Percentiles rank a stretch among this genome's conserved stretches.
These are phyloP conservation scores for Xylaria sp. DNA, from an alignment of 2,329 filamentous ascomycete genomes.

Conservation along the genomic window DNA sequence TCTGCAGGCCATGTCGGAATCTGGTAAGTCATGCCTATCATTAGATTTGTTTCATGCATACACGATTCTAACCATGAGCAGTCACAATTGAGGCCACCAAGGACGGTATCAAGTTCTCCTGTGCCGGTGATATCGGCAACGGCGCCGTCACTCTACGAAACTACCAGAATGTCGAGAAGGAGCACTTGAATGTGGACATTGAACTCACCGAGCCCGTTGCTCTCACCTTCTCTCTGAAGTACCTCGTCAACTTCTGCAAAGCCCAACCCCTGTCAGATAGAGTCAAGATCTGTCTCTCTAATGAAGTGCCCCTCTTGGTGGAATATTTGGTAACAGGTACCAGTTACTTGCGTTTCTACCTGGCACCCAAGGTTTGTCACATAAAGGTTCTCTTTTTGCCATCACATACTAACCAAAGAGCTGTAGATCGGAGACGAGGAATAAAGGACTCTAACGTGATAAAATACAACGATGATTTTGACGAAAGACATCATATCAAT, in stretches of 20 bases:
- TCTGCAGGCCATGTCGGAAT: slow-evolving; percentile 91
- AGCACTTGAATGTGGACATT: slow-evolving; percentile 86
- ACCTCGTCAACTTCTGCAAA: slow-evolving; percentile 99
- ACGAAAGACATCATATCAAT: slow-evolving; percentile 42
- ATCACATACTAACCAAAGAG: slow-evolving; percentile 50
- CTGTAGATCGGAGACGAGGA: slow-evolving; percentile 76
- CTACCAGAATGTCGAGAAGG: slow-evolving; percentile 90
- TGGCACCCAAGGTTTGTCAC: slow-evolving; percentile 88
- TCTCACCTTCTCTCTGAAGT: slow-evolving; percentile 98
- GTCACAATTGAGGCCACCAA: slow-evolving; percentile 96
- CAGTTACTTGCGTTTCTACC: slow-evolving; percentile 95
- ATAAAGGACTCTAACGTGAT: slow-evolving; percentile 50
- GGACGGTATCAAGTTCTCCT: slow-evolving; percentile 95
- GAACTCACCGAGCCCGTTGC: slow-evolving; percentile 91
- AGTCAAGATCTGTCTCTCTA: slow-evolving; percentile 94
- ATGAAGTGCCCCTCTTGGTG: slow-evolving; percentile 94
- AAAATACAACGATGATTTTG: slow-evolving; percentile 37
- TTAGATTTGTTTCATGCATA: background rate
- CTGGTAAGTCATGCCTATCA: slow-evolving; percentile 71
- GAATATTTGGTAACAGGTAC: slow-evolving; percentile 86
- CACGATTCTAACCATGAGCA: slow-evolving; percentile 52
- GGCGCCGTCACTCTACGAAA: slow-evolving; percentile 91
- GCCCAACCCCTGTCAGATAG: slow-evolving; percentile 82
- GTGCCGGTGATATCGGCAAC: slow-evolving; percentile 94
- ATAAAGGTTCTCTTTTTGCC: background rate